phyloP scores from a whole-genome alignment of 805 yeast species.

The Candida orba region DNA sequence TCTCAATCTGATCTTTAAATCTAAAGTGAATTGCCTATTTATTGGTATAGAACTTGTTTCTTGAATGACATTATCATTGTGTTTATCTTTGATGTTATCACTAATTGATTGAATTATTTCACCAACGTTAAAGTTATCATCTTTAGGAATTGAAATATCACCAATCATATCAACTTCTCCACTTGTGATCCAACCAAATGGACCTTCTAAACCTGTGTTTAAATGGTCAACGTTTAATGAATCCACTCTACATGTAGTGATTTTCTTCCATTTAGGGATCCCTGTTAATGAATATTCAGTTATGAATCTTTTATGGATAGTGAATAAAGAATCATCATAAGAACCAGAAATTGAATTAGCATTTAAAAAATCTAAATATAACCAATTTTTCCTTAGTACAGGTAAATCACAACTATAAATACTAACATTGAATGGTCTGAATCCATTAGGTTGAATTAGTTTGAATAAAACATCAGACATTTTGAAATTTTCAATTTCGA shows the following conservation, averaged over 20 bases:
- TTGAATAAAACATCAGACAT: conserved; percentile 84
- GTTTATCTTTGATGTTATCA: conserved; percentile 25
- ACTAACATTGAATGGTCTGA: conserved; percentile 80
- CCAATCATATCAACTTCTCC: conserved; percentile 94
- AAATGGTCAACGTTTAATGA: conserved; percentile 81
- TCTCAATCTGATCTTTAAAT: conserved; percentile 69
- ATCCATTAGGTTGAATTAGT: conserved; percentile 70
- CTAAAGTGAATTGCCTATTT: conserved; percentile 57
- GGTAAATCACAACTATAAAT: conserved; percentile 82
- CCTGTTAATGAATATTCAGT: conserved; percentile 3
- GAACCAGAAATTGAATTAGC: conserved; percentile 85
- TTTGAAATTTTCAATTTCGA: conserved; percentile 77
- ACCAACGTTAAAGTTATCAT: conserved; percentile 40
- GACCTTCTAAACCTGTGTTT: conserved; percentile 86
- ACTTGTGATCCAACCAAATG: conserved; percentile 93
- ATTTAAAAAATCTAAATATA: conserved; percentile 77
- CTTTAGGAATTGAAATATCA: conserved; percentile 70
- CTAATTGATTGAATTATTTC: conserved; percentile 45
- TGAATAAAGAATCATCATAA: conserved; percentile 88
- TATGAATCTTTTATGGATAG: conserved; percentile 71
- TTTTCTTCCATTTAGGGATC: conserved; percentile 39
- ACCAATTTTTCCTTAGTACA: conserved; percentile 83
- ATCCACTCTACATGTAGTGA: conserved; percentile 78
- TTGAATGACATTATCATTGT: background rate
- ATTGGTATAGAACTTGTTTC: background rate